These are phyloP conservation scores for Silene conica DNA, from an alignment of 148 eudicot species.

Conservation along the genomic window DNA sequence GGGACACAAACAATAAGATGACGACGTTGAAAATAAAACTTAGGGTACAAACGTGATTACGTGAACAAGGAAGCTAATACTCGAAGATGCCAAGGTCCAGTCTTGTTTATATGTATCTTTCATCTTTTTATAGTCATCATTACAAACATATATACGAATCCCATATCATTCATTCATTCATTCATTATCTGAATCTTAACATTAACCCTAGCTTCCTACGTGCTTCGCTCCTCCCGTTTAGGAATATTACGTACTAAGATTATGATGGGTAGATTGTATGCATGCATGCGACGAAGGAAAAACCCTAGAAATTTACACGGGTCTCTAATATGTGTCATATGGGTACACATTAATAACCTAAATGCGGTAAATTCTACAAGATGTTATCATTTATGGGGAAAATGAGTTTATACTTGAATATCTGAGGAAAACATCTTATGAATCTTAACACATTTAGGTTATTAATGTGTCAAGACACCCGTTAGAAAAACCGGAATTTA, in stretches of 20 bases:
- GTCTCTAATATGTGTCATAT: too few relatives aligned
- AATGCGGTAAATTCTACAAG: too few relatives aligned
- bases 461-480: too few relatives aligned
- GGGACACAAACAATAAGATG: background rate
- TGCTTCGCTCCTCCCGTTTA: background rate
- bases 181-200: conserved; percentile 13
- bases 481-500: too few relatives aligned
- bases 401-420: too few relatives aligned
- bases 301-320: too few relatives aligned
- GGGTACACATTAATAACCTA: too few relatives aligned
- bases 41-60: background rate
- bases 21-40: background rate
- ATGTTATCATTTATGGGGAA: too few relatives aligned
- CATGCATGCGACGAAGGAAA: too few relatives aligned
- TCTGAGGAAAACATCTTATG: too few relatives aligned
- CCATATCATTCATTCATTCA: conserved; percentile 13
- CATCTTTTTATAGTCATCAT: conserved; percentile 23
- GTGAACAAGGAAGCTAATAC: conserved; percentile 20
- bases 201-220: background rate
- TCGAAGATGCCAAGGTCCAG: conserved; percentile 18
- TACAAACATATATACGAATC: conserved; percentile 32
- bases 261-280: background rate
- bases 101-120: background rate
- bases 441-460: too few relatives aligned
- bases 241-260: conserved; percentile 9